Evolutionary conservation across 2,329 filamentous ascomycete species (phyloP), one percentile per base, ranked within the genome.

Genomic region (Neonectria neomacrospora): DNA sequence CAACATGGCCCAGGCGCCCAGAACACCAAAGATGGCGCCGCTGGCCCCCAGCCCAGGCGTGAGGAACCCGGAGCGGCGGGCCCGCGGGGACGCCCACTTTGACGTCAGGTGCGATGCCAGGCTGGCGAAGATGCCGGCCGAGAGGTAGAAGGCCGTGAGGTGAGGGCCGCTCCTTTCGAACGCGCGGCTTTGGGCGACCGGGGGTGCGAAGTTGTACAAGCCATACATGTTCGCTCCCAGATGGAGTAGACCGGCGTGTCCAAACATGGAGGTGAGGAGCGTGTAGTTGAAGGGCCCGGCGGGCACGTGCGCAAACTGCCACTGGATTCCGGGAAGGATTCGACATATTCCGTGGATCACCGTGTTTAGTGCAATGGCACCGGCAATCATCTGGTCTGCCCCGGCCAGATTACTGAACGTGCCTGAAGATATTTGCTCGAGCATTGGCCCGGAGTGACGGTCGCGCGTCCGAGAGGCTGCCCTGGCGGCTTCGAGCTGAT

Each of bases 151-250:
- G n/a, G 53, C 53, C 20, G 53, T 55, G 53, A 55, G 41, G 26
- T 55, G 53, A 26, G 53, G 14, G 20, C 23, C 39, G 32, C 34
- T 42, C 9, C 23, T 23, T 8, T 58, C 28, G 22, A 58, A 58
- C 3, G 34, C 23, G 12, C 11, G 22, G 23, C 55, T 58, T 4
- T 34, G 45, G 22, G 45, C 45, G 10, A 58, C 55, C 2, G 37
- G 23, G 5, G 55, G 55, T 11, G 16, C 55, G 18, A 58, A 58
- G 12, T 28, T 37, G 34, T 51, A 58, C 16, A 58, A 11, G 10
- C 44, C 45, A n/a, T 58, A 58, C 55, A 58, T 58, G 55, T 58
- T 58, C 2, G 45, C 44, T 20, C 30, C 55, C 34, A 58, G 23
- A 42, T 52, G 45, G 22, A 58, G 45, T 1, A 58, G 1, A 22